Conservation (phyloP, 768 basidiomycete species). For the Trichaptum fuscoviolaceum region DNA sequence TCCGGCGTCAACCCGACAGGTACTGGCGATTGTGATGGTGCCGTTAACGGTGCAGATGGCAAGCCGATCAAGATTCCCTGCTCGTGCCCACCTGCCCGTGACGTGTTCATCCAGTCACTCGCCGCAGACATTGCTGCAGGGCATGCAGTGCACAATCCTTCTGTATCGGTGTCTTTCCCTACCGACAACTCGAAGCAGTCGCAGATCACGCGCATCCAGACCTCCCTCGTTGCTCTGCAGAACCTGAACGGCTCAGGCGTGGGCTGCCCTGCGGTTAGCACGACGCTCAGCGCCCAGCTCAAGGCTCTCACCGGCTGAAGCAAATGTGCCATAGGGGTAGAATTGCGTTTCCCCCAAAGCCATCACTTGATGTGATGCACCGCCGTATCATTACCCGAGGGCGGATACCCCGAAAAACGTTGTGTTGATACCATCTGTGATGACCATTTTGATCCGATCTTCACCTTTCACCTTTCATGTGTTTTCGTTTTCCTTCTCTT, state of each 20-base stretch:
- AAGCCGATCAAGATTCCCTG: constrained; percentile 58
- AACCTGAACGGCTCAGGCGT: constrained; percentile 63
- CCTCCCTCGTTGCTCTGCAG: constrained; percentile 64
- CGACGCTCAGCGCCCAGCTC: constrained; percentile 46
- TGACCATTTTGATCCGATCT: neutral
- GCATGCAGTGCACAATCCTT: constrained; percentile 60
- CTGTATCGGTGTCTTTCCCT: constrained; percentile 55
- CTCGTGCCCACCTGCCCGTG: constrained; percentile 53
- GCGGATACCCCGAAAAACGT: neutral
- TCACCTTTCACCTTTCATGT: neutral
- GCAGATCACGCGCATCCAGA: constrained; percentile 50
- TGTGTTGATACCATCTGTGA: constrained; percentile 1
- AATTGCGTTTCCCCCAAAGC: neutral
- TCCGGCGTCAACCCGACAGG: constrained; percentile 60
- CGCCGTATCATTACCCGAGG: neutral
- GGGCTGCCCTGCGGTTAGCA: constrained; percentile 63
- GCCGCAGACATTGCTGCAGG: constrained; percentile 56
- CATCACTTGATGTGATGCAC: constrained; percentile 1
- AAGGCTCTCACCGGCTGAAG: constrained; percentile 18
- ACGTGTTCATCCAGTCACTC: constrained; percentile 41
- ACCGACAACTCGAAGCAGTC: constrained; percentile 48
- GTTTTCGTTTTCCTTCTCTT: neutral
- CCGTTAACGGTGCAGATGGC: constrained; percentile 50
- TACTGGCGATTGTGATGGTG: constrained; percentile 68
- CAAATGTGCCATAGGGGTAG: neutral